phyloP scores from a whole-genome alignment of 192 early-diverging fungal genomes.

The Dimargaris verticillata region DNA sequence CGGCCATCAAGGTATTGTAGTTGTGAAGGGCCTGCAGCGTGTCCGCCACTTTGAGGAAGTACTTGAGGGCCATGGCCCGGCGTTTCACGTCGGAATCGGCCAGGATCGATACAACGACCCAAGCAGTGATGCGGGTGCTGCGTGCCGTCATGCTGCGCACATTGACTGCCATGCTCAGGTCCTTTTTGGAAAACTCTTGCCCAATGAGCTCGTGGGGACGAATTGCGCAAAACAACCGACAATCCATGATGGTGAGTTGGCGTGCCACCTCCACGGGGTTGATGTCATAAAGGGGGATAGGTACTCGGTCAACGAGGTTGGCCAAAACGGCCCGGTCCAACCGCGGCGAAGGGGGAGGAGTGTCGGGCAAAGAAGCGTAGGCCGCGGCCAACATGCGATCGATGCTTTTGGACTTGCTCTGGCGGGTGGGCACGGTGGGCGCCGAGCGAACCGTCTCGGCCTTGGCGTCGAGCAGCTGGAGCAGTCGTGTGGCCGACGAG shows the following conservation, averaged over 20 bases:
- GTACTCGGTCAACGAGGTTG: conserved; percentile 24
- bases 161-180: conserved; percentile 34
- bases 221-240: conserved; percentile 43
- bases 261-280: conserved; percentile 65
- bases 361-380: conserved; percentile 6
- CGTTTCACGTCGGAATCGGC: conserved; percentile 48
- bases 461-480: conserved; percentile 6
- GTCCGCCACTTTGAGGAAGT: conserved; percentile 65
- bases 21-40: conserved; percentile 37
- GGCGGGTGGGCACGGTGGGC: neutral
- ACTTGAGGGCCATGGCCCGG: conserved; percentile 46
- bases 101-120: conserved; percentile 62
- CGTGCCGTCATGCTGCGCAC: conserved; percentile 52
- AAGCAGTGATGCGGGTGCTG: conserved; percentile 58
- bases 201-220: conserved; percentile 54
- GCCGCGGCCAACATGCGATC: conserved; percentile 10
- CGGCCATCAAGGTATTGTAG: conserved; percentile 60
- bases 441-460: neutral
- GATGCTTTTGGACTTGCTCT: conserved; percentile 11
- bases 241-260: conserved; percentile 71
- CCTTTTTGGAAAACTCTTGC: conserved; percentile 40
- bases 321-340: conserved; percentile 12
- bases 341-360: conserved; percentile 1
- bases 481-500: neutral
- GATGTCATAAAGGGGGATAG: conserved; percentile 32